Evolutionary conservation across 2,329 filamentous ascomycete genomes (phyloP).

Genomic region (Paramyrothecium roridum): DNA sequence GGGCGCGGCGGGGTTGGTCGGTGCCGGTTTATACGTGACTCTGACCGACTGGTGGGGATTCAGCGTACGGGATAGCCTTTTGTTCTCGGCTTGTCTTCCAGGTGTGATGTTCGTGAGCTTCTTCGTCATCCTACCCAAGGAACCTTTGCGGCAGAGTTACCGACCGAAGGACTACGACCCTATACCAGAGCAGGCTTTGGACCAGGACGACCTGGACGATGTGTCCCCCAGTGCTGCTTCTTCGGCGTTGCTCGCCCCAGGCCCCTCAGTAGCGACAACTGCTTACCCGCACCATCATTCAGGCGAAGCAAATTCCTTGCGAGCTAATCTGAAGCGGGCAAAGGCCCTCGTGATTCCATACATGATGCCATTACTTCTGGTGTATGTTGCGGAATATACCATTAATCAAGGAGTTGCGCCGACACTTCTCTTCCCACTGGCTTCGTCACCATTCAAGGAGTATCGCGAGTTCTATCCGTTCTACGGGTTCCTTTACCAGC

Average conservation of each 20-base stretch:
- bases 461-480: slow-evolving; percentile 91
- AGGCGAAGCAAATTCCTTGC: slow-evolving; percentile 31
- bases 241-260: slow-evolving; percentile 46
- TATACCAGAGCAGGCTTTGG: slow-evolving; percentile 40
- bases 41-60: slow-evolving; percentile 79
- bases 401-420: slow-evolving; percentile 95
- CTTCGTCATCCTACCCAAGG: slow-evolving; percentile 74
- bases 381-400: slow-evolving; percentile 95
- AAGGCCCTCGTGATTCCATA: slow-evolving; percentile 69
- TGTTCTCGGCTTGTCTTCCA: slow-evolving; percentile 77
- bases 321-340: slow-evolving; percentile 61
- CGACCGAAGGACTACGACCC: slow-evolving; percentile 50
- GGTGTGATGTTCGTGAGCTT: slow-evolving; percentile 81
- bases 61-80: slow-evolving; percentile 68
- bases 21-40: slow-evolving; percentile 83
- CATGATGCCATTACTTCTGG: slow-evolving; percentile 88
- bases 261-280: slow-evolving; percentile 34
- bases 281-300: slow-evolving; percentile 29
- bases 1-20: slow-evolving; percentile 81
- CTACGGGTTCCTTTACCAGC: slow-evolving; percentile 91
- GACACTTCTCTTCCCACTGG: slow-evolving; percentile 81
- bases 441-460: slow-evolving; percentile 71
- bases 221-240: slow-evolving; percentile 36
- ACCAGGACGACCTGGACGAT: slow-evolving; percentile 29
- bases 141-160: slow-evolving; percentile 51